Base-by-base conservation (phyloP, 257 asterid genomes). In the Solanum ossicruentum region DNA sequence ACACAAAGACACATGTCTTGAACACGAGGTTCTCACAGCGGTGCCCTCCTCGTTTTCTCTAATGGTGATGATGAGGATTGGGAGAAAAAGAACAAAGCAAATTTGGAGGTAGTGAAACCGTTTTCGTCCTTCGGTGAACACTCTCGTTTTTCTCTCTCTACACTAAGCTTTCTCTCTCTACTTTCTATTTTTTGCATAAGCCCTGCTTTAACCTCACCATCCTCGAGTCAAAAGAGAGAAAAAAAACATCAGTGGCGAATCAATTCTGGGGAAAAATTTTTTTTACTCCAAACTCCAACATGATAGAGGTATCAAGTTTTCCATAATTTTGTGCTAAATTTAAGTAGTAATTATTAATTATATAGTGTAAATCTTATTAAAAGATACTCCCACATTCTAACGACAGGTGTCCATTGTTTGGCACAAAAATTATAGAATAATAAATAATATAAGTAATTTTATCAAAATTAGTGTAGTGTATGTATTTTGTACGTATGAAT, bases 61-160 rank as follows among this genome's bases (percentile, higher is more conserved):
- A 45, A 56, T 57, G 84, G 16, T 51, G 77, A 63, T 13, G 85
- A 61, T 36, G 45, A 52, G n/a, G 75, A 67, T 32, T n/a, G 23
- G 23, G 78, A 54, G 45, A 49, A 70, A 66, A 84, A 86, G 71
- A 82, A 82, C 83, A 84, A 77, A 63, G 61, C 85, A 63, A 86
- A 84, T 80, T 88, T 55, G 80, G 79, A 78, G 79, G 77, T 69
- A 60, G 61, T 32, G 17, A 65, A 41, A 78, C 88, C 86, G 85
- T 67, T 69, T 86, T 85, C 58, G 23, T 20, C 75, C 43, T 65
- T 65, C 18, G 71, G 71, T 23, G 71, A 65, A 41, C 78, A 41
- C 69, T 26, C 71, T 63, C 26, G 20, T 65, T 12, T 43, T 4
- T 43, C 66, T 79, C 26, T 81, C 52, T 70, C 52, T 69, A 36